A percentile compares a stretch with the other conserved stretches of the same genome.
phyloP scores from a whole-genome alignment of 257 asterid species.

The Gentiana straminea region DNA sequence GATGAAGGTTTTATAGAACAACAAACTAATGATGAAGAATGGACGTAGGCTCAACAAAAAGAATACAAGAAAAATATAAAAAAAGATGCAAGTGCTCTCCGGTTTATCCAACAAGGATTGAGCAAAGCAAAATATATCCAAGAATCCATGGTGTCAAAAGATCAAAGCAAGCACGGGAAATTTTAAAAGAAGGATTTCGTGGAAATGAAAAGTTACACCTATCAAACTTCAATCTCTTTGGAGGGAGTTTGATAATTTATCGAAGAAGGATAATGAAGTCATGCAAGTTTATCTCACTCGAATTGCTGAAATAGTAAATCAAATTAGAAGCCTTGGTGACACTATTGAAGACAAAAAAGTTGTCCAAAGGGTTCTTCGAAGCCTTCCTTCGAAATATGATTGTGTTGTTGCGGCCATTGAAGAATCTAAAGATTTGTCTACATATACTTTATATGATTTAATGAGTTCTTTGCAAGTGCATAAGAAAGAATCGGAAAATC shows the following conservation, averaged over 20 bases:
- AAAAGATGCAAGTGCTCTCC: not conserved
- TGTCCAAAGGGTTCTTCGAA: slow-evolving; percentile 3
- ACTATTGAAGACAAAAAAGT: not conserved
- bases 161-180: slow-evolving; percentile 3
- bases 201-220: slow-evolving; percentile 1
- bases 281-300: not conserved
- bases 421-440: slow-evolving; percentile 6
- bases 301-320: not conserved
- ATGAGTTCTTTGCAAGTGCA: slow-evolving; percentile 1
- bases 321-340: slow-evolving; percentile 1
- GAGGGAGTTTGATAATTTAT: slow-evolving; percentile 7
- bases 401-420: slow-evolving; percentile 8
- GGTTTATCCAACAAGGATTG: not conserved
- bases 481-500: not conserved
- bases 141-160: not conserved
- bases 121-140: not conserved
- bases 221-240: slow-evolving; percentile 2
- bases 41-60: not conserved
- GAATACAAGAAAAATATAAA: slow-evolving; percentile 1
- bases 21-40: not conserved
- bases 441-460: not conserved
- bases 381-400: slow-evolving; percentile 1
- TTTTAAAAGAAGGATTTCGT: not conserved
- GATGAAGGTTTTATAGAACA: not conserved
- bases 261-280: not conserved